Base-by-base conservation (phyloP, 495 filamentous ascomycete species). In the Daldinia vernicosa region DNA sequence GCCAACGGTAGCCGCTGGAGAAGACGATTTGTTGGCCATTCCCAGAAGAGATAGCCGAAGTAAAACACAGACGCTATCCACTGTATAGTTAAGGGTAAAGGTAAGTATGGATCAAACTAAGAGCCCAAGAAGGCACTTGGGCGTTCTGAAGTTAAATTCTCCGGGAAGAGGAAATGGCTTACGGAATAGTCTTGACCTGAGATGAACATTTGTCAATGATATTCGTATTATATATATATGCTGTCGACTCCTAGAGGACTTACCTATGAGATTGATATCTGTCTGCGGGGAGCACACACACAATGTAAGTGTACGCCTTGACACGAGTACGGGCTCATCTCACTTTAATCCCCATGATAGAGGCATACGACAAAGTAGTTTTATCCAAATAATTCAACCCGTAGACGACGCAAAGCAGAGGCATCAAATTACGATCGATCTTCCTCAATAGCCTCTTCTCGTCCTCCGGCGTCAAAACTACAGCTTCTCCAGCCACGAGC, bases 321-420 rank as follows among this genome's bases (percentile, higher is more conserved):
- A 85, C 70, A 64, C 83, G 79, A 6, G 74, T 75, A 7, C 67
- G 60, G 6, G 86, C 3, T 53, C 11, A 55, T 59, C 76, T 69
- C 27, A 75, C 82, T 70, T 84, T 84, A 26, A 91, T 80, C 0
- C 88, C 88, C 87, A 90, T 89, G 24, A 91, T 70, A 64, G 83
- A 87, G 8, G 88, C 87, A 69, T 90, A 90, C 0, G 87, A 89
- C 2, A 91, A 72, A 1, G 88, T 89, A 0, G 86, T 89, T 75
- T 90, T 91, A 72, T 91, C 89, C 14, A 90, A 75, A 72, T 84
- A 91, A 67, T 90, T 88, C 78, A 91, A 84, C 6, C 87, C 87
- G 64, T 91, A 90, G 7, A 89, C 80, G 43, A 86, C 72, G 60
- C 88, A 91, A 74, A 91, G 72, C 37, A 81, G 82, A 0, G 89